Evolutionary conservation across 148 eudicot genomes (phyloP).

Genomic region (Vaccinium myrtillus): DNA sequence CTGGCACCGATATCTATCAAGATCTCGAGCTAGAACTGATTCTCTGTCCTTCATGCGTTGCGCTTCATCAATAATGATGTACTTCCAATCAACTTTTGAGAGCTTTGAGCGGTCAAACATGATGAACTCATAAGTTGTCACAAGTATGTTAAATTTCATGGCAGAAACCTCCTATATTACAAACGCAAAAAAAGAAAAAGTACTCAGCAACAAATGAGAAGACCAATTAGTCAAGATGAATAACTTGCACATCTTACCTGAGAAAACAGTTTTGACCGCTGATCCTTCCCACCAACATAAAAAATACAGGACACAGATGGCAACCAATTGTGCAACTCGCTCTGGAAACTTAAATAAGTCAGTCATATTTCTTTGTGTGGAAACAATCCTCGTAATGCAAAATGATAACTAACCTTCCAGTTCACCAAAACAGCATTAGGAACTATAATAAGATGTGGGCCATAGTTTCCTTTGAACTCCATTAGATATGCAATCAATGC

Average conservation of each 20-base stretch:
- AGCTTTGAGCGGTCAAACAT: constrained; percentile 96
- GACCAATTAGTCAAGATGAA: constrained; percentile 13
- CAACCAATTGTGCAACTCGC: constrained; percentile 87
- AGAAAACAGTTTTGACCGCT: constrained; percentile 79
- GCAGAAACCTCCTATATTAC: constrained; percentile 74
- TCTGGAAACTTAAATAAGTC: constrained; percentile 39
- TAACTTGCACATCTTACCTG: constrained; percentile 53
- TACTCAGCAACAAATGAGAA: constrained; percentile 12
- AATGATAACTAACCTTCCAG: constrained; percentile 70
- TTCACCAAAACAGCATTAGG: constrained; percentile 98
- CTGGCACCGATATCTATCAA: constrained; percentile 92
- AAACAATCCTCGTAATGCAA: constrained; percentile 9
- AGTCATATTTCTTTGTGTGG: constrained; percentile 14
- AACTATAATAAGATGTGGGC: constrained; percentile 93
- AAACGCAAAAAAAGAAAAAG: constrained; percentile 20
- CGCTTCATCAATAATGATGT: constrained; percentile 95
- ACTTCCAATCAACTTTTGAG: constrained; percentile 91
- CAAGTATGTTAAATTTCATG: constrained; percentile 93
- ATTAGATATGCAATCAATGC: constrained; percentile 90
- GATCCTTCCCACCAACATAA: constrained; percentile 88
- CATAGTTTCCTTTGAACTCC: constrained; percentile 96
- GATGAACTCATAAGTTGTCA: constrained; percentile 93
- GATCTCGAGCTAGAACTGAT: constrained; percentile 92
- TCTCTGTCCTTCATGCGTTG: constrained; percentile 98
- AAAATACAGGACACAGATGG: constrained; percentile 84